Evolutionary conservation across 768 basidiomycete genomes (phyloP), one percentile per base, ranked within the genome.

Genomic region (Mycena polygramma): DNA sequence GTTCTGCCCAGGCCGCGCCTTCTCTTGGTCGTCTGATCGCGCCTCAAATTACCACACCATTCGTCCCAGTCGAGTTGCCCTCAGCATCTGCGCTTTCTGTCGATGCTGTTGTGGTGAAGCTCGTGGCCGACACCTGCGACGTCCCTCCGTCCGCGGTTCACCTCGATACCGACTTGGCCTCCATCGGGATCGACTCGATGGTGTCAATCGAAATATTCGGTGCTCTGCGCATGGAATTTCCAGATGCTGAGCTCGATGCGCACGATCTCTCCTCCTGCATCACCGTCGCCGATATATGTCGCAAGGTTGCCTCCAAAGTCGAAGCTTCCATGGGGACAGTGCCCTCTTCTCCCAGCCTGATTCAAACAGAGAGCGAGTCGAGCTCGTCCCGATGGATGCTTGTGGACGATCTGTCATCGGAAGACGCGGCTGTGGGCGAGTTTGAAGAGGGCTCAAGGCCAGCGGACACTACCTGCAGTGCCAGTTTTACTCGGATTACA

Each of bases 151-250:
- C 48, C 22, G 22, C 48, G 20, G 48, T 49, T 9, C n/a, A 49
- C 22, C 9, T 49, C 22, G 1, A 49, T 14, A 24, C 22, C 9
- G 48, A 49, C 57, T 78, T 93, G 20, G 82, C 81, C 14, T 78
- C 83, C 7, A 83, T 92, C 11, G 91, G 92, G 1, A 81, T 92
- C 58, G 90, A 92, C 73, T 92, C 91, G 1, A 77, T 92, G 68
- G 88, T 87, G 78, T 86, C 87, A 22, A 89, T 91, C 63, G 91
- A 93, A 75, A 79, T 90, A 10, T 77, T 79, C 20, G 76, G 78
- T 8, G 81, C 78, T 37, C 76, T 89, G 20, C 79, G 79, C 24
- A 69, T 57, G 8, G 63, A 75, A 0, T 86, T 85, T 71, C 82
- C 83, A 2, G 72, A 69, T 4, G 71, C 75, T 36, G 72, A 77